Evolutionary conservation across 345 rosid genomes (phyloP), one percentile per base, ranked within the genome.

Genomic region (Laguncularia racemosa): DNA sequence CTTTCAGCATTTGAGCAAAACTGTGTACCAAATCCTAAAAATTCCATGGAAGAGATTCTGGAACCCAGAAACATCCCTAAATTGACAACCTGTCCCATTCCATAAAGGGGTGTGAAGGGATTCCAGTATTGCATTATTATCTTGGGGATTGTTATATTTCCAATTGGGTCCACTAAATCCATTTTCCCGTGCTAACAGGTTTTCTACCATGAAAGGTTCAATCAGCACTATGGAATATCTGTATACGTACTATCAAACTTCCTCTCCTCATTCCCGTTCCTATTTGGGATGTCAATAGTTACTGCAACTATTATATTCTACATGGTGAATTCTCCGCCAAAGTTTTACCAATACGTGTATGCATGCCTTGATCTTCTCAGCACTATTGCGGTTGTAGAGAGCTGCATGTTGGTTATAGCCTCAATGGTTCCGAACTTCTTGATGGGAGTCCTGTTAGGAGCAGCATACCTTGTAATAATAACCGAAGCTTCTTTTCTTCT

Each of bases 331-430:
- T 74, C 83, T 58, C 89, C 76, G 67, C 85, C 95, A 1, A 95
- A 90, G 46, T 78, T 92, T 28, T 64, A 67, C 44, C 91, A 73
- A 62, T 83, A 78, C 58, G 20, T 83, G 44, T 92, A 84, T 78
- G 79, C 81, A 60, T 95, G 84, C 26, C 76, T 92, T 50, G 81
- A 91, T 72, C 91, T 86, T 50, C 83, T 84, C 38, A 86, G 88
- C 26, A 77, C 93, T 66, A 88, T 89, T 59, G 81, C 95, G 0
- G 91, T 89, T 12, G 95, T 92, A 6, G 98, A 92, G 81, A 89
- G 98, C 80, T 63, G 78, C 83, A 89, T 92, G 98, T 86, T 92
- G 95, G 85, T 95, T 16, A 83, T 92, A 20, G 93, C 97, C 54
- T 83, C 95, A 33, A 58, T 89, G 44, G 86, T 84, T 61, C 98